Conservation (phyloP, 805 yeast species). For the Millerago galiae region DNA sequence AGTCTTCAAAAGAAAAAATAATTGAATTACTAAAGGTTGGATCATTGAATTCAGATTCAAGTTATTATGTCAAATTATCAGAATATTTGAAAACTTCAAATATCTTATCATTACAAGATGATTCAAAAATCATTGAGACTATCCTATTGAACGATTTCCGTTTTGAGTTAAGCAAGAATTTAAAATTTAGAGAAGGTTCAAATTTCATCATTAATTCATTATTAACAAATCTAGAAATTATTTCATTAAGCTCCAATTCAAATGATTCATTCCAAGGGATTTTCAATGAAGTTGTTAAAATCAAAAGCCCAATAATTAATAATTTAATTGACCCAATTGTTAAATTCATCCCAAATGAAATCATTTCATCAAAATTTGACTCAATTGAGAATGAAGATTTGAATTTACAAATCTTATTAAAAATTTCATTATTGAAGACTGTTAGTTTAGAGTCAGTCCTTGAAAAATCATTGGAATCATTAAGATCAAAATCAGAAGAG, state of each 20-base stretch:
- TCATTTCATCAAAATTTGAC: slow-evolving; percentile 5
- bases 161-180: slow-evolving; percentile 24
- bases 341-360: slow-evolving; percentile 11
- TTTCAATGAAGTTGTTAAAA: slow-evolving; percentile 14
- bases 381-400: slow-evolving; percentile 6
- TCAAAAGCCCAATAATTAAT: slow-evolving; percentile 12
- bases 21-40: slow-evolving; percentile 44
- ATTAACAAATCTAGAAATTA: slow-evolving; percentile 18
- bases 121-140: slow-evolving; percentile 22
- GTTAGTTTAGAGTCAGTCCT: slow-evolving; percentile 14
- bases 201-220: slow-evolving; percentile 28
- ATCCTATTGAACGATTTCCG: slow-evolving; percentile 25
- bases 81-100: slow-evolving; percentile 16
- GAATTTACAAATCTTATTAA: slow-evolving; percentile 8
- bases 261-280: slow-evolving; percentile 3
- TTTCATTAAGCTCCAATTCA: not conserved
- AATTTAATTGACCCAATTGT: slow-evolving; percentile 20
- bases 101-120: slow-evolving; percentile 6
- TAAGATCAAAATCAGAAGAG: slow-evolving; percentile 14
- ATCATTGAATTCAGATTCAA: slow-evolving; percentile 44
- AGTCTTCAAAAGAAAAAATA: slow-evolving; percentile 39
- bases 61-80: slow-evolving; percentile 35
- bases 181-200: slow-evolving; percentile 26
- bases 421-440: slow-evolving; percentile 6
- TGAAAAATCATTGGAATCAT: slow-evolving; percentile 12